A percentile compares a stretch with the other conserved stretches of the same genome.
phyloP scores from a whole-genome alignment of 257 asterid species.

The Solanum chiquidenum region DNA sequence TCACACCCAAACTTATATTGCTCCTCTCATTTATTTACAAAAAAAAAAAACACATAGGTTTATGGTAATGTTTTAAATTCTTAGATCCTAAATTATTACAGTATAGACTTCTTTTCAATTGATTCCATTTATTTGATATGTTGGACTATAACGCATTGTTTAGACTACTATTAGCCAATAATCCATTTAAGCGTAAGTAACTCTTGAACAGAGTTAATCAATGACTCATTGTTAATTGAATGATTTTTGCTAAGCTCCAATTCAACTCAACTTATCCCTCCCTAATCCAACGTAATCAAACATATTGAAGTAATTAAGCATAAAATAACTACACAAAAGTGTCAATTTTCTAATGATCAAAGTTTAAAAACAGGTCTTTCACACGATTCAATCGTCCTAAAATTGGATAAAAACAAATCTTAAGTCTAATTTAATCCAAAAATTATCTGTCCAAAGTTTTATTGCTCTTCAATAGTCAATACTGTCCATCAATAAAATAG shows the following conservation, averaged over 20 bases:
- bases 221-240: neutral
- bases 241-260: neutral
- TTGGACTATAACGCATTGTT: no score
- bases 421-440: no score
- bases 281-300: neutral
- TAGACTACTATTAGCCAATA: neutral
- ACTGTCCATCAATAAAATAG: no score
- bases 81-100: neutral
- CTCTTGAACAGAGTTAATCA: neutral
- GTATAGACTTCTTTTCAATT: neutral
- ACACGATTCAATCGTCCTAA: no score
- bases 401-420: no score
- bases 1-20: neutral
- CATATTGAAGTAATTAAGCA: neutral
- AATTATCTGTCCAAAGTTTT: no score
- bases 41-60: neutral
- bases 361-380: no score
- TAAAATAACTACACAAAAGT: no score
- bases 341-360: no score
- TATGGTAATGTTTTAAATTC: neutral
- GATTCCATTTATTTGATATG: no score
- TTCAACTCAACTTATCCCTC: neutral
- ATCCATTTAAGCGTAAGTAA: neutral
- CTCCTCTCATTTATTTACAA: neutral
- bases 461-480: no score